A percentile compares a stretch with the other conserved stretches of the same genome.
phyloP scores from a whole-genome alignment of 2,329 filamentous ascomycete genomes.

The Alternaria gansuensis region DNA sequence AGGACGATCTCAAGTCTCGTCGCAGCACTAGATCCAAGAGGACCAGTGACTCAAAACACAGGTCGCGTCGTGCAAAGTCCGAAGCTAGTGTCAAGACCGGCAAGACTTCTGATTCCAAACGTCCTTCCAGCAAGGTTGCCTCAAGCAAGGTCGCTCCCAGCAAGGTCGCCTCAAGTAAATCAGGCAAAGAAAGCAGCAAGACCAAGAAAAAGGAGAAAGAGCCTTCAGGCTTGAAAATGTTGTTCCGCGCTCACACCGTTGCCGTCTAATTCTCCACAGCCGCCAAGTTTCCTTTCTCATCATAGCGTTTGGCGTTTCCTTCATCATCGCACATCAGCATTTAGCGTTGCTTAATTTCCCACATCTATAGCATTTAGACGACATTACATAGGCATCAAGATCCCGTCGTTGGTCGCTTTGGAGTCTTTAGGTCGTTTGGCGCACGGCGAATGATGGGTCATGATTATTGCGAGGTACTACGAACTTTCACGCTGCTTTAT shows the following conservation, averaged over 20 bases:
- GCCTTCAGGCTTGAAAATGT: slow-evolving; percentile 53
- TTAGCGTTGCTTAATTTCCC: slow-evolving; percentile 23
- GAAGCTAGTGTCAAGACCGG: slow-evolving; percentile 39
- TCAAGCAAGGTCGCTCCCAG: slow-evolving; percentile 11
- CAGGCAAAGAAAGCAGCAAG: slow-evolving; percentile 39
- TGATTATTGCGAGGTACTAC: slow-evolving; percentile 7
- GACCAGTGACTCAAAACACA: slow-evolving; percentile 37
- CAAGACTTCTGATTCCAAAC: slow-evolving; percentile 23
- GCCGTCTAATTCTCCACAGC: slow-evolving; percentile 22
- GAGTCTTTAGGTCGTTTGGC: slow-evolving; percentile 12
- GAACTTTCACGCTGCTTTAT: slow-evolving; percentile 8
- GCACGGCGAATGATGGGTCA: slow-evolving; percentile 10
- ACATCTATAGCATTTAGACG: slow-evolving; percentile 23
- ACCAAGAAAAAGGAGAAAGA: slow-evolving; percentile 54
- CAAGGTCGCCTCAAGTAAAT: slow-evolving; percentile 30
- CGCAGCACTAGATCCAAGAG: slow-evolving; percentile 37
- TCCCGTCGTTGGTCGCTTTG: slow-evolving; percentile 12
- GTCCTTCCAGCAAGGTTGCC: slow-evolving; percentile 12
- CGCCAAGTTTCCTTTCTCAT: slow-evolving; percentile 8
- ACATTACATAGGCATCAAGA: slow-evolving; percentile 14
- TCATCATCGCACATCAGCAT: slow-evolving; percentile 18
- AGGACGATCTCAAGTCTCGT: slow-evolving; percentile 57
- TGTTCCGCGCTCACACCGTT: slow-evolving; percentile 52
- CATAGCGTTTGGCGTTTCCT: slow-evolving; percentile 28
- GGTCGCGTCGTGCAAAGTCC: slow-evolving; percentile 43